Evolutionary conservation across 2,329 filamentous ascomycete genomes (phyloP).

Genomic region (Hypoxylon sp.): DNA sequence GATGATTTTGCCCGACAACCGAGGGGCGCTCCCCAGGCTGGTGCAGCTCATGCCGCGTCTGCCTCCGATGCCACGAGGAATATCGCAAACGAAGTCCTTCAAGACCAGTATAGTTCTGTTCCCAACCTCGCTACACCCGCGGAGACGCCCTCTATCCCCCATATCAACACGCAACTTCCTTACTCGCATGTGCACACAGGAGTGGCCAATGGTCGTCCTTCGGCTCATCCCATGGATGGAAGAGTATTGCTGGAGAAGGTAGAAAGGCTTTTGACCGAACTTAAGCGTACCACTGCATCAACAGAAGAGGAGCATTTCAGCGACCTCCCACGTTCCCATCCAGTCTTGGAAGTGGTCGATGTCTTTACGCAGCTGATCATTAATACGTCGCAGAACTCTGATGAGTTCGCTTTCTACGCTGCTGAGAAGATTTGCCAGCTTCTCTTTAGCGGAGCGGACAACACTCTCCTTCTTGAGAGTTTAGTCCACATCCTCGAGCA

Average conservation of each 20-base stretch:
- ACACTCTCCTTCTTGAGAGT: slow-evolving; percentile 70
- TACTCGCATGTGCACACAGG: slow-evolving; percentile 67
- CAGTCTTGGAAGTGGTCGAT: slow-evolving; percentile 72
- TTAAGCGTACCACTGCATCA: slow-evolving; percentile 66
- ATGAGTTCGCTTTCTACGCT: slow-evolving; percentile 70
- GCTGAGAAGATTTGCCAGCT: slow-evolving; percentile 70
- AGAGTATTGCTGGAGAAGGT: slow-evolving; percentile 67
- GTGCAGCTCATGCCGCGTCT: slow-evolving; percentile 69
- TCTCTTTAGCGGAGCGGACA: slow-evolving; percentile 65
- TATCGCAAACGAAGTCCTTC: slow-evolving; percentile 72
- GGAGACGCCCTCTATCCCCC: slow-evolving; percentile 69
- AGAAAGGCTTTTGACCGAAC: slow-evolving; percentile 68
- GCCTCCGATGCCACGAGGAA: slow-evolving; percentile 71
- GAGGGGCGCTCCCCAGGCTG: slow-evolving; percentile 68
- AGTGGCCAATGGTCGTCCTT: slow-evolving; percentile 65
- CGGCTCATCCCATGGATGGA: slow-evolving; percentile 62
- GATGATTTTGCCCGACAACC: slow-evolving; percentile 94
- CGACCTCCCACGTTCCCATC: slow-evolving; percentile 69
- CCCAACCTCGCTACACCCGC: slow-evolving; percentile 69
- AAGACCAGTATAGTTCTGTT: slow-evolving; percentile 71
- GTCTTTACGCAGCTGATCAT: slow-evolving; percentile 72
- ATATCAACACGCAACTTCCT: slow-evolving; percentile 65
- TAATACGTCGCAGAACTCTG: slow-evolving; percentile 71
- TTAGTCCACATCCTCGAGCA: slow-evolving; percentile 72
- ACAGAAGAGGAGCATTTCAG: slow-evolving; percentile 70